phyloP scores from a whole-genome alignment of 2,329 filamentous ascomycete species.

The Alternaria sp. region DNA sequence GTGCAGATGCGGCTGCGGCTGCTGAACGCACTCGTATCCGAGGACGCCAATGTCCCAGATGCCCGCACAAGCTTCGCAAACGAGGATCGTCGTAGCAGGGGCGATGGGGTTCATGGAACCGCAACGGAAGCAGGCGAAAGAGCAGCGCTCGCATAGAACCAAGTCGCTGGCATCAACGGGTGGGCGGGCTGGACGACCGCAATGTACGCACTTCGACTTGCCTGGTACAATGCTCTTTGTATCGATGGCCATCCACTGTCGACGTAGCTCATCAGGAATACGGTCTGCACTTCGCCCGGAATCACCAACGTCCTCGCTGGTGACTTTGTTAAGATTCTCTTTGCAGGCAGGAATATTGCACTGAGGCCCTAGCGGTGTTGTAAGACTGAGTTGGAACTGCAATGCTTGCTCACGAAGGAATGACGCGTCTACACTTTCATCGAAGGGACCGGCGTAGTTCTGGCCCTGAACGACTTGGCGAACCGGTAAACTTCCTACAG shows the following conservation, averaged over 20 bases:
- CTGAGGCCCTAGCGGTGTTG: conserved; percentile 21
- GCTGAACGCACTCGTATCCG: conserved; percentile 47
- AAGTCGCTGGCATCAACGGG: conserved; percentile 1
- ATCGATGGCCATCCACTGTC: conserved; percentile 32
- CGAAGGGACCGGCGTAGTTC: conserved; percentile 52
- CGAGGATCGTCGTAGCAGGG: conserved; percentile 25
- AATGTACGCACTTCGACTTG: conserved; percentile 46
- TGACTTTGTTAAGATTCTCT: conserved; percentile 42
- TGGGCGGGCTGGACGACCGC: conserved; percentile 42
- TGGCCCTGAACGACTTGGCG: conserved; percentile 57
- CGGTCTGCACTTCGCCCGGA: conserved; percentile 51
- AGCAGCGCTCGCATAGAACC: conserved; percentile 52
- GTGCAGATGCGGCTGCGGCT: conserved; percentile 11
- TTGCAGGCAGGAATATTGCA: conserved; percentile 40
- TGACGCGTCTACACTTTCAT: conserved; percentile 34
- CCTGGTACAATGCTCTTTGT: conserved; percentile 26
- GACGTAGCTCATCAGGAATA: conserved; percentile 51
- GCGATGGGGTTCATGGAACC: conserved; percentile 30
- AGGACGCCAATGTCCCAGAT: conserved; percentile 50
- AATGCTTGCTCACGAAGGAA: conserved; percentile 39
- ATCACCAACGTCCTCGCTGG: conserved; percentile 51
- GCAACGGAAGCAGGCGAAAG: conserved; percentile 55
- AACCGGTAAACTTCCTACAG: conserved; percentile 55
- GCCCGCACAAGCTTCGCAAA: conserved; percentile 43
- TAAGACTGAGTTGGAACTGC: conserved; percentile 44